Evolutionary conservation across 2,329 filamentous ascomycete genomes (phyloP).

Genomic region (Ascochyta lentis): DNA sequence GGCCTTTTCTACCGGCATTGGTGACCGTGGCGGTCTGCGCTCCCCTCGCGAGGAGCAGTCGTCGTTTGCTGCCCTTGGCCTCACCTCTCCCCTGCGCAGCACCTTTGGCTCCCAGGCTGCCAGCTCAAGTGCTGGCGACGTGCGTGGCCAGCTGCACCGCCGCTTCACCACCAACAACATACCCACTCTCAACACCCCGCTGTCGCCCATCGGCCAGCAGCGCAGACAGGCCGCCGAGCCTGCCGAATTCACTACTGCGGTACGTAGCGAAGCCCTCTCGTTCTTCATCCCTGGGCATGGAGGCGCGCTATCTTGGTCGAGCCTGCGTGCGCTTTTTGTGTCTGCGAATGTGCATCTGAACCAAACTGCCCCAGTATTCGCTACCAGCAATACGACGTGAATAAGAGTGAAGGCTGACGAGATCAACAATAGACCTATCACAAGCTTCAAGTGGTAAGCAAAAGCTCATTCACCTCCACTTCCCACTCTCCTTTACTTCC

Average conservation of each 20-base stretch:
- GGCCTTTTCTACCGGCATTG: constrained; percentile 69
- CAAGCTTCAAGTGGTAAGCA: constrained; percentile 78
- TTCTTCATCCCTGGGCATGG: constrained; percentile 2
- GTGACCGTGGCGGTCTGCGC: constrained; percentile 75
- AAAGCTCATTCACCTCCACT: constrained; percentile 34
- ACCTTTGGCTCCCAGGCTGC: constrained; percentile 58
- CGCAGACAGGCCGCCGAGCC: constrained; percentile 61
- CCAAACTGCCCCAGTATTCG: not conserved
- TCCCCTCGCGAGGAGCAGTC: constrained; percentile 75
- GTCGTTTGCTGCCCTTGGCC: constrained; percentile 73
- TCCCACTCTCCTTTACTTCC: constrained; percentile 17
- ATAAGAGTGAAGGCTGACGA: constrained; percentile 37
- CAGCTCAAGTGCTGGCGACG: constrained; percentile 62
- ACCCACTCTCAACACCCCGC: constrained; percentile 76
- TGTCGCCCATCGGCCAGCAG: constrained; percentile 65
- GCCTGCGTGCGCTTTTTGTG: not conserved
- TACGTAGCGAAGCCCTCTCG: constrained; percentile 49
- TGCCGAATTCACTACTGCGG: constrained; percentile 60
- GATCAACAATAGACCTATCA: constrained; percentile 63
- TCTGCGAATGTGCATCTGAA: not conserved
- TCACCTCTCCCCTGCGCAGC: constrained; percentile 66
- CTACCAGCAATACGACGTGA: constrained; percentile 25
- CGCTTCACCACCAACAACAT: constrained; percentile 91
- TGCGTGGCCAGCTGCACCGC: constrained; percentile 79
- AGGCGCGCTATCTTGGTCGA: not conserved